These are phyloP conservation scores for Polychytrium aggregatum DNA, from an alignment of 192 early-diverging fungal species.

Conservation along the genomic window DNA sequence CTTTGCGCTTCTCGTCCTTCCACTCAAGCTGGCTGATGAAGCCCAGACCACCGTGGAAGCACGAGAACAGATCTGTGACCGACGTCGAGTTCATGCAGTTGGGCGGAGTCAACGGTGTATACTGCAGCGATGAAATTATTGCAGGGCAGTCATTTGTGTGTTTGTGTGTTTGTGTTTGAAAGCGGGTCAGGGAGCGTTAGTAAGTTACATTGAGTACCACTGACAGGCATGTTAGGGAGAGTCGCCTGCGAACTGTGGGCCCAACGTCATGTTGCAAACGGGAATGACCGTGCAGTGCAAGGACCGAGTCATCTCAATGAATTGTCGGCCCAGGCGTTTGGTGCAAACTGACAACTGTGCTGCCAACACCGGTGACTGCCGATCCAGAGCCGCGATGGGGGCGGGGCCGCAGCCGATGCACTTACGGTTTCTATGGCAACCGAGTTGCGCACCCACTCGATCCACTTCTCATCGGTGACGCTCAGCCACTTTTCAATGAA, in stretches of 20 bases:
- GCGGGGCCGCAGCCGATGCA: too few species aligned
- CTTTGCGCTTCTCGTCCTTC: slow-evolving; percentile 45
- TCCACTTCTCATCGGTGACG: slow-evolving; percentile 46
- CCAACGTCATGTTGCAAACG: too few species aligned
- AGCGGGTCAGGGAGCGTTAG: neutral
- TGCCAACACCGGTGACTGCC: too few species aligned
- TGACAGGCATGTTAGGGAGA: too few species aligned
- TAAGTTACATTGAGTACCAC: too few species aligned
- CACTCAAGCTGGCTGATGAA: slow-evolving; percentile 60
- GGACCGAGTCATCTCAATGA: too few species aligned
- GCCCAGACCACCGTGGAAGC: slow-evolving; percentile 58
- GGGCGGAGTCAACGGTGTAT: slow-evolving; percentile 33
- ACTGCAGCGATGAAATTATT: slow-evolving; percentile 6
- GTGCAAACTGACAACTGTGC: too few species aligned
- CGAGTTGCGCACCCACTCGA: slow-evolving; percentile 58
- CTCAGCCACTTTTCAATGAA: slow-evolving; percentile 60
- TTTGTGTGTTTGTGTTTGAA: slow-evolving; percentile 1
- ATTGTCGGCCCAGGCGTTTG: too few species aligned
- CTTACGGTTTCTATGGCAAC: slow-evolving; percentile 56
- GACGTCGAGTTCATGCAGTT: slow-evolving; percentile 57
- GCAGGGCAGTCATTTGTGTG: too few species aligned
- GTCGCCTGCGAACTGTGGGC: too few species aligned
- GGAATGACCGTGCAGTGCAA: too few species aligned
- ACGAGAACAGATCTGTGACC: slow-evolving; percentile 68
- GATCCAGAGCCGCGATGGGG: too few species aligned